Base-by-base conservation (phyloP, 208 protist genomes). In the Wallacemonas sp. region DNA sequence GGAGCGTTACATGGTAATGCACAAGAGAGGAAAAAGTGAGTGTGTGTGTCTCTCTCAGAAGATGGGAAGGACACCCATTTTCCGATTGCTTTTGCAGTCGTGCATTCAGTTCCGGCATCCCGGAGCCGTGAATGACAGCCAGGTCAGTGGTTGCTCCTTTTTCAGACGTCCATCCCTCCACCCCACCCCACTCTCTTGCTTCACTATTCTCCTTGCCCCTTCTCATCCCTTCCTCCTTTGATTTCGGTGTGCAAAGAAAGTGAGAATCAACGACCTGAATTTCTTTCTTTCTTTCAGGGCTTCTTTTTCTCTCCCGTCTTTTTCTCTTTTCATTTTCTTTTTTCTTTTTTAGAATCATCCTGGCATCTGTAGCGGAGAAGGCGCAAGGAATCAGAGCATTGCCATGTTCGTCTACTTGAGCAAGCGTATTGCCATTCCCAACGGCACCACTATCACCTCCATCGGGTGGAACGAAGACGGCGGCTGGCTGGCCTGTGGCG, bases 381-480 rank as follows among this genome's bases (percentile, higher is more conserved):
- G 36, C 36, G 36, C 36, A 41, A 41, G 36, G 36, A 41, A 41
- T 14, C 36, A n/a, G n/a, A n/a, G n/a, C n/a, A n/a, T n/a, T n/a
- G n/a, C n/a, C 16, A 98, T 98, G 97, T 98, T 97, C 68, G 80
- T 97, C 2, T 98, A 98, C 71, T 83, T 98, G 29, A 96, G 85
- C 76, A 98, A 98, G 76, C 97, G 97, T 72, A 97, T 99, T 48
- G 93, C 95, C 41, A 98, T 99, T 49, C 97, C 97, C 4, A 98
- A 98, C 58, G 92, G 85, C 27, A 84, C 86, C 29, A 72, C 76
- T 30, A 79, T 99, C 26, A 81, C 90, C 21, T 81, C 80, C 33
- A 80, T 98, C 32, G 70, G 81, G 5, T 99, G 98, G 97, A 98
- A 98, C 74, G 76, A 87, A 44, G 88, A 95, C n/a, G 85, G 98